Base-by-base conservation (phyloP, 2,329 filamentous ascomycete species). In the Penicillium sp. region DNA sequence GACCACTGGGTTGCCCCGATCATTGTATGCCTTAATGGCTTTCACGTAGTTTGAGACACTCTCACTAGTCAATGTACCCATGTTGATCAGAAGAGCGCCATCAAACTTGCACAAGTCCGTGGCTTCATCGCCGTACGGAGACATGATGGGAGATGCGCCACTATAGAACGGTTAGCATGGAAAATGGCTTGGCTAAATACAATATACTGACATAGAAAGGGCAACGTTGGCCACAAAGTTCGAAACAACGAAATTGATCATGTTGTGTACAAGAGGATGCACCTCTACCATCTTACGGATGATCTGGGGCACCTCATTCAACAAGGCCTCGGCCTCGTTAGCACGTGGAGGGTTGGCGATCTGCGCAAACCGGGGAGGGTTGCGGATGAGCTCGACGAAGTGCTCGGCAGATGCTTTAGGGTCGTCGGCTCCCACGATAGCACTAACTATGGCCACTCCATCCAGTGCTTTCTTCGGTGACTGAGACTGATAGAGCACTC, bases 221-320 rank as follows among this genome's bases (percentile, higher is more conserved):
- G 90, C 91, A 3, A 97, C 87, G 68, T 96, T 97, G 50, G 94
- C 93, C 16, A 92, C 90, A 66, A 97, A 89, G 75, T 97, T 96
- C 68, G 96, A 91, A 23, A 97, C 93, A 0, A 97, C 93, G 50
- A 92, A 81, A 71, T 97, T 97, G 50, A 94, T 97, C 90, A 97
- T 97, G 75, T 96, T 97, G 75, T 97, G 93, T 48, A 88, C 89
- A 23, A 97, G 80, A 0, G 92, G 91, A 54, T 83, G 86, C 41
- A 75, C 79, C 3, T 78, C 71, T 6, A 83, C 83, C 46, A 96
- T 82, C 6, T 80, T 78, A 56, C 77, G 78, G 41, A 95, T 78
- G 18, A 89, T 74, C 4, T 64, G 54, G 3, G 77, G 74, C 5
- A 78, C 69, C 29, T 71, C 64, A n/a, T 67, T 58, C 7, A 74